Conservation (phyloP, 257 asterid genomes). For the Solanum paucissectum region DNA sequence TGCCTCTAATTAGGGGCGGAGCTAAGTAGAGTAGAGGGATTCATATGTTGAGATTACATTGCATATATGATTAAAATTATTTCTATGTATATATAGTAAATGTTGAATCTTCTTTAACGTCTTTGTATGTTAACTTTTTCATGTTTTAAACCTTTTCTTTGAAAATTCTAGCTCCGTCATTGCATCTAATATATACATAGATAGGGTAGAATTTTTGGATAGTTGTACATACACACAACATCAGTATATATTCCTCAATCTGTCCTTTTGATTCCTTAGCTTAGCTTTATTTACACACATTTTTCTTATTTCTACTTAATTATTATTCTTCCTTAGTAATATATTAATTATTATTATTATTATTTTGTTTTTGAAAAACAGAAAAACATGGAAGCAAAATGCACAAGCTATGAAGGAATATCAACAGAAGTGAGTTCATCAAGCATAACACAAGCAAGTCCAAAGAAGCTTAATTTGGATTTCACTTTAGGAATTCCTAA, state of each 20-base stretch:
- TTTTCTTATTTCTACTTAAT: background rate
- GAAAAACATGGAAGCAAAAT: constrained; percentile 42
- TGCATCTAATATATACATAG: background rate
- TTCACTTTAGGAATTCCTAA: constrained; percentile 57
- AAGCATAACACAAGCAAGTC: constrained; percentile 47
- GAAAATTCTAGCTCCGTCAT: background rate
- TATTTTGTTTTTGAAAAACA: background rate
- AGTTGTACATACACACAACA: background rate
- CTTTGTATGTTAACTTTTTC: background rate
- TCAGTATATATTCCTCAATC: background rate
- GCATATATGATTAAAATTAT: background rate
- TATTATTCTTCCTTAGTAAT: background rate
- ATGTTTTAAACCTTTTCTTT: background rate
- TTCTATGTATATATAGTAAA: background rate
- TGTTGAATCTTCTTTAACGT: background rate
- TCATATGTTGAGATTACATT: background rate
- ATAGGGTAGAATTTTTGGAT: background rate
- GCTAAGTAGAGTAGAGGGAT: background rate
- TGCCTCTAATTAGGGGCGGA: background rate
- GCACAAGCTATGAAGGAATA: constrained; percentile 48
- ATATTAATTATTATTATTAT: background rate
- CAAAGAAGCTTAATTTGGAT: constrained; percentile 77
- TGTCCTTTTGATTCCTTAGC: background rate
- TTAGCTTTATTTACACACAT: background rate
- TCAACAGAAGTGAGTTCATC: constrained; percentile 78